Base-by-base conservation (phyloP, 306 rosid species). In the Prinsepia uniflora region DNA sequence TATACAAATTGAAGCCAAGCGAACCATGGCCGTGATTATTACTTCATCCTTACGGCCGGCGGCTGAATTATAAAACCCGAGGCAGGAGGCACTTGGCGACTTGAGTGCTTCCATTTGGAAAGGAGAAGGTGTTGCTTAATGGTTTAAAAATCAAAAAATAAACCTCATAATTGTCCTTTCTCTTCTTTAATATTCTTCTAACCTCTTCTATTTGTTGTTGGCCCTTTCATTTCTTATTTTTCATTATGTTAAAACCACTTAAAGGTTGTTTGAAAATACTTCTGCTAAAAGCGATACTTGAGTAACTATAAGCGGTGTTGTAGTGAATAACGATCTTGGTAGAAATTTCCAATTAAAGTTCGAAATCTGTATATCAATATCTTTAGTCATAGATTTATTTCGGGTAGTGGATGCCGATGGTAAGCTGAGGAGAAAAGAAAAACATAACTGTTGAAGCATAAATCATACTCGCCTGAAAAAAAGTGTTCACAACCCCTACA, bases 71-170 rank as follows among this genome's bases (percentile, higher is more conserved):
- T 7, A 45, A 36, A 4, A 52, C 15, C 6, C 1, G 57, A 52
- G 57, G 20, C 57, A n/a, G 30, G 30, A 52, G 56, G 56, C 20
- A 17, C 17, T 0, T 4, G 22, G 18, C 22, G 8, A 24, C 12
- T 60, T 60, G 65, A 36, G 13, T 60, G 44, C 7, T 36, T 60
- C 65, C 65, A 15, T 60, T 60, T 39, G 65, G 41, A 24, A 57
- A 24, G 63, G 24, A 24, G 63, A 9, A 7, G 60, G 34, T 9
- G 5, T 55, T 55, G 15, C 60, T 20, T 55, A 9, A 4, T 19
- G 39, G 36, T 19, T 19, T 4, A 4, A 6, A 55, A 55, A 20
- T 0, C 60, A 20, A 55, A 19, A 4, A 19, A 24, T 6, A 42
- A 58, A 30, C 63, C 43, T 58, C 11, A 34, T 58, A 58, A 58